phyloP scores from a whole-genome alignment of 2,329 filamentous ascomycete genomes.

The Penicillium vulpinum region DNA sequence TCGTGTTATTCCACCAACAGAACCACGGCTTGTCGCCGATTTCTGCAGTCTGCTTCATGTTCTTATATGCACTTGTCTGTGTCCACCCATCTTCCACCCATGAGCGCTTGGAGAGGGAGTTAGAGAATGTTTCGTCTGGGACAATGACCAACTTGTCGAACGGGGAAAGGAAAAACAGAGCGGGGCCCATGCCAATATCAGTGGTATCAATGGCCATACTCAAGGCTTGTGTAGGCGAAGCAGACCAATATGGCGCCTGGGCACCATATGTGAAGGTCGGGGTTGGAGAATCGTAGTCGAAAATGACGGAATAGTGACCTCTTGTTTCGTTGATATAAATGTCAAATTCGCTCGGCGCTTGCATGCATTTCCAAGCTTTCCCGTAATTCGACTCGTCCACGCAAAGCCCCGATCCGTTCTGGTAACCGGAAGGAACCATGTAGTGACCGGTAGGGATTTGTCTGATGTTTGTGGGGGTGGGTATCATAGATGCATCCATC shows the following conservation, averaged over 20 bases:
- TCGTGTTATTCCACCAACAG: slow-evolving; percentile 68
- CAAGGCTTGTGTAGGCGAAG: slow-evolving; percentile 50
- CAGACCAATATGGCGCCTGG: slow-evolving; percentile 53
- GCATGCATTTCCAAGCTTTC: slow-evolving; percentile 54
- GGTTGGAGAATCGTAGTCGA: slow-evolving; percentile 40
- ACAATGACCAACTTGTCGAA: slow-evolving; percentile 67
- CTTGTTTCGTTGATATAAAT: slow-evolving; percentile 32
- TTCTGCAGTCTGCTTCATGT: slow-evolving; percentile 45
- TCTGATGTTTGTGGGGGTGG: slow-evolving; percentile 46
- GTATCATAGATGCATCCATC: slow-evolving; percentile 52
- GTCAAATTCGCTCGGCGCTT: slow-evolving; percentile 32
- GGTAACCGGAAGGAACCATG: slow-evolving; percentile 49
- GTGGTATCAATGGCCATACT: slow-evolving; percentile 59
- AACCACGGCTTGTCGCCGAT: slow-evolving; percentile 67
- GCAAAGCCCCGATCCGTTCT: slow-evolving; percentile 52
- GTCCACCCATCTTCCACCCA: slow-evolving; percentile 24
- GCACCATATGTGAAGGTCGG: slow-evolving; percentile 59
- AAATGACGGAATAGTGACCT: slow-evolving; percentile 35
- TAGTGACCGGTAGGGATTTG: slow-evolving; percentile 53
- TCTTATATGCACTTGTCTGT: slow-evolving; percentile 19
- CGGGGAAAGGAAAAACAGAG: slow-evolving; percentile 61
- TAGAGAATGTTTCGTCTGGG: slow-evolving; percentile 39
- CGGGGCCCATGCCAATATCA: slow-evolving; percentile 58
- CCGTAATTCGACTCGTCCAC: slow-evolving; percentile 47
- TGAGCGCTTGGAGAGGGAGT: slow-evolving; percentile 31